phyloP scores from a whole-genome alignment of 2,329 filamentous ascomycete genomes.

The Ambrosiella beaveri region DNA sequence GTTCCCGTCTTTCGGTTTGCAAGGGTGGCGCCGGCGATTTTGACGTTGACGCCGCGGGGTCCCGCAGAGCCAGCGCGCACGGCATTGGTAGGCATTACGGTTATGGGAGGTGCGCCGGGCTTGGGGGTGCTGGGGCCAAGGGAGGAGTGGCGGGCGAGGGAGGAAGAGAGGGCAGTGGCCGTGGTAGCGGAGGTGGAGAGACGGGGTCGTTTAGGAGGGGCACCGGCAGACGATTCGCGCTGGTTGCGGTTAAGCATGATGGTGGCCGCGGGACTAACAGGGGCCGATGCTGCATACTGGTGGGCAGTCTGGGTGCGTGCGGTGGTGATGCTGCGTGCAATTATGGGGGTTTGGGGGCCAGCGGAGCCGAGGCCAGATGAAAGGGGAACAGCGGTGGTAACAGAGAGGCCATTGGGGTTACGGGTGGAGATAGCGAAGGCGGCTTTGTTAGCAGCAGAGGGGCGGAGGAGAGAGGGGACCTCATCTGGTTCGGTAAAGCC shows the following conservation, averaged over 20 bases:
- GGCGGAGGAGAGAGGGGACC: slow-evolving; percentile 43
- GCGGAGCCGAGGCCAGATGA: slow-evolving; percentile 5
- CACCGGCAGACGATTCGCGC: slow-evolving; percentile 39
- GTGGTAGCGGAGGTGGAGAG: slow-evolving; percentile 36
- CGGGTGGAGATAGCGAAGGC: slow-evolving; percentile 16
- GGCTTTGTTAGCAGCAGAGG: slow-evolving; percentile 35
- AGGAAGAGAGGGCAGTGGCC: slow-evolving; percentile 35
- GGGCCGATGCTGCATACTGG: slow-evolving; percentile 37
- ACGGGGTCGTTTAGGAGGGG: slow-evolving; percentile 22
- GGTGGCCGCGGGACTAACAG: slow-evolving; percentile 41
- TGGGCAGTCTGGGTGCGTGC: slow-evolving; percentile 31
- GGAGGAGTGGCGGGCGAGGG: slow-evolving; percentile 44
- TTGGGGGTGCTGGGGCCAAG: slow-evolving; percentile 47
- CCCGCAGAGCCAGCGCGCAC: slow-evolving; percentile 41
- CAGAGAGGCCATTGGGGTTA: slow-evolving; percentile 2
- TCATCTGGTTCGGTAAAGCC: slow-evolving; percentile 46
- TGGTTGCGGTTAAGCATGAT: slow-evolving; percentile 40
- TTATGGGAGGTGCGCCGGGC: slow-evolving; percentile 19
- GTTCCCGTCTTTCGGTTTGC: slow-evolving; percentile 30
- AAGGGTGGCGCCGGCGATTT: slow-evolving; percentile 24
- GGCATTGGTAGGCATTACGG: slow-evolving; percentile 18
- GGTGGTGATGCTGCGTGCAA: slow-evolving; percentile 21
- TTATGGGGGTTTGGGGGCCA: slow-evolving; percentile 24
- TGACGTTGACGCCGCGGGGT: slow-evolving; percentile 33
- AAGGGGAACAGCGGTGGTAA: neutral